phyloP scores from a whole-genome alignment of 495 filamentous ascomycete species.

The Parathielavia appendiculata region DNA sequence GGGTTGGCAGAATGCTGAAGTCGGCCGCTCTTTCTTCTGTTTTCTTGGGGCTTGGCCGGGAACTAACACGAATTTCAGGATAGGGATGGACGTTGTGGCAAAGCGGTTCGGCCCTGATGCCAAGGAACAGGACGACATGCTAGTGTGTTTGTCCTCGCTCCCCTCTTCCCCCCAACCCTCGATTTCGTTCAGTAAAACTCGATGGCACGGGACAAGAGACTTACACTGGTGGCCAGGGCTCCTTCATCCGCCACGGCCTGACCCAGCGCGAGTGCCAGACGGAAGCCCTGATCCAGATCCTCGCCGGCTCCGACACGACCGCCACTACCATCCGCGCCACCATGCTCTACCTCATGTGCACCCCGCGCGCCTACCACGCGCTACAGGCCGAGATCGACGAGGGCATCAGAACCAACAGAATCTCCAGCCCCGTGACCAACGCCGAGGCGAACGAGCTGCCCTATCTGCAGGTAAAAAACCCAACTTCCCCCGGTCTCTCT shows the following conservation, averaged over 20 bases:
- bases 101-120: constrained; percentile 32
- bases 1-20: constrained; percentile 34
- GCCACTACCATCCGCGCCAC: constrained; percentile 53
- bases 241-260: constrained; percentile 34
- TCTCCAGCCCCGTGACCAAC: constrained; percentile 37
- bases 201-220: not conserved
- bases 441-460: constrained; percentile 41
- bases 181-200: no score
- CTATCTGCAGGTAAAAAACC: constrained; percentile 33
- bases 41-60: constrained; percentile 51
- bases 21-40: constrained; percentile 32
- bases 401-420: constrained; percentile 31
- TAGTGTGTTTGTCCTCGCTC: constrained; percentile 29
- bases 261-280: constrained; percentile 29
- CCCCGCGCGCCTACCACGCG: constrained; percentile 43
- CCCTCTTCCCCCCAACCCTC: no score
- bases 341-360: constrained; percentile 49
- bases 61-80: constrained; percentile 37
- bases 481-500: not conserved
- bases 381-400: constrained; percentile 56
- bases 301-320: constrained; percentile 62
- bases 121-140: constrained; percentile 35
- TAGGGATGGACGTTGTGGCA: constrained; percentile 20
- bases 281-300: constrained; percentile 41
- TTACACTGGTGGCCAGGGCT: constrained; percentile 10